A percentile compares a stretch with the other conserved stretches of the same genome.
Evolutionary conservation across 1,139 yeast genomes (phyloP).

Genomic region (Zygotorulaspora mrakii): DNA sequence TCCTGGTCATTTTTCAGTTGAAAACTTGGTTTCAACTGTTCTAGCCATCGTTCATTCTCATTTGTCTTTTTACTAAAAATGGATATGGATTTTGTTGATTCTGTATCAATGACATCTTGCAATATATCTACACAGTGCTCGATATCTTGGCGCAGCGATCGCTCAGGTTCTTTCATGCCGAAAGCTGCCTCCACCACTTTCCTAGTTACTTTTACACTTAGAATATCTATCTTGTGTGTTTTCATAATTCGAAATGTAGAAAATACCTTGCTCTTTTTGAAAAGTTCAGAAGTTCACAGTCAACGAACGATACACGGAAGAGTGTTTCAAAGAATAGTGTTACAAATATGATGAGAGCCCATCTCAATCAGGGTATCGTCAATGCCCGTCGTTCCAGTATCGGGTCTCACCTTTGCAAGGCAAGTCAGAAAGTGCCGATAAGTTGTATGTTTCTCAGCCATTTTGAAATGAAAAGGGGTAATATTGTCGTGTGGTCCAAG

Average conservation of each 20-base stretch:
- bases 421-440: constrained; percentile 16
- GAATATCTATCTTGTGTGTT: no score
- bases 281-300: no score
- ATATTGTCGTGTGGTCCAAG: constrained; percentile 31
- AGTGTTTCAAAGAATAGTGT: background rate
- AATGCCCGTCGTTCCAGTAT: background rate
- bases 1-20: constrained; percentile 17
- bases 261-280: no score
- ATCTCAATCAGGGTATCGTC: background rate
- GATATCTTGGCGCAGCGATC: constrained; percentile 25
- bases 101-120: constrained; percentile 23
- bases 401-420: background rate
- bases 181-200: no score
- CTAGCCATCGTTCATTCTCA: constrained; percentile 25
- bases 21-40: constrained; percentile 19
- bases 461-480: constrained; percentile 36
- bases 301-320: no score
- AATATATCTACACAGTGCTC: constrained; percentile 24
- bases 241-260: no score
- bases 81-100: constrained; percentile 28
- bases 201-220: no score
- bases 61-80: constrained; percentile 21
- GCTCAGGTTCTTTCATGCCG: constrained; percentile 18
- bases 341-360: background rate
- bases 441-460: constrained; percentile 29